A percentile compares a stretch with the other conserved stretches of the same genome.
Evolutionary conservation across 1,139 yeast genomes (phyloP).

Genomic region (Candida glucosophila): DNA sequence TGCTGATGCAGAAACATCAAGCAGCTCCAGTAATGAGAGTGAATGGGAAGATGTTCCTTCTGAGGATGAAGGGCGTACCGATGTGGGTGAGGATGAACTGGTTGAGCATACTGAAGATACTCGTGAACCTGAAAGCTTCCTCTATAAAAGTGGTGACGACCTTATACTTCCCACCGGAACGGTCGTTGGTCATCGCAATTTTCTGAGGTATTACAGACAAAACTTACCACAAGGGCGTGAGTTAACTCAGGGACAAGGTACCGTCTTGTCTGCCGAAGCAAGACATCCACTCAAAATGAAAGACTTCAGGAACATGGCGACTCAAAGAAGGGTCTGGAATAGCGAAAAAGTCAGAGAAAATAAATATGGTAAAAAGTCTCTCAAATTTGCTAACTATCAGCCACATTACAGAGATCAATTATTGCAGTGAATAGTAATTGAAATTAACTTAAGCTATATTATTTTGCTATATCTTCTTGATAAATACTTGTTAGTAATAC

Average conservation of each 20-base stretch:
- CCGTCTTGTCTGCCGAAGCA: conserved; percentile 87
- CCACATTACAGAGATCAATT: conserved; percentile 87
- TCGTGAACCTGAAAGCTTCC: conserved; percentile 26
- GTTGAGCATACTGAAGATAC: conserved; percentile 35
- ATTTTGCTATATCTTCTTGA: conserved; percentile 2
- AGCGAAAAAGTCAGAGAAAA: conserved; percentile 61
- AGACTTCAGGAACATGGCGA: conserved; percentile 47
- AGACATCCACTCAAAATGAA: conserved; percentile 54
- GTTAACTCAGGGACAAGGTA: conserved; percentile 84
- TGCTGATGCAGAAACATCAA: conserved; percentile 8
- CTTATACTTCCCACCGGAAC: conserved; percentile 81
- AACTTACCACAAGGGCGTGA: conserved; percentile 67
- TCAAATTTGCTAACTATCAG: conserved; percentile 79
- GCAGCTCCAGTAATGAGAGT: conserved; percentile 10
- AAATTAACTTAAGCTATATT: conserved; percentile 1
- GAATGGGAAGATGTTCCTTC: conserved; percentile 34
- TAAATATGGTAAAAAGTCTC: conserved; percentile 66
- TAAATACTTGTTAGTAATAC: conserved; percentile 8
- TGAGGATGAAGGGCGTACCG: conserved; percentile 44
- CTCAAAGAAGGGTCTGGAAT: conserved; percentile 72
- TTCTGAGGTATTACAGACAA: conserved; percentile 78
- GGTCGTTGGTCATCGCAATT: conserved; percentile 82
- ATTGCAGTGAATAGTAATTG: conserved; percentile 47
- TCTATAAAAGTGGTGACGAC: conserved; percentile 66
- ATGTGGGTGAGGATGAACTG: conserved; percentile 24